Percentiles rank a stretch among this genome's conserved stretches.
Conservation (phyloP, 805 yeast species). For the Clavispora vitiphila region DNA sequence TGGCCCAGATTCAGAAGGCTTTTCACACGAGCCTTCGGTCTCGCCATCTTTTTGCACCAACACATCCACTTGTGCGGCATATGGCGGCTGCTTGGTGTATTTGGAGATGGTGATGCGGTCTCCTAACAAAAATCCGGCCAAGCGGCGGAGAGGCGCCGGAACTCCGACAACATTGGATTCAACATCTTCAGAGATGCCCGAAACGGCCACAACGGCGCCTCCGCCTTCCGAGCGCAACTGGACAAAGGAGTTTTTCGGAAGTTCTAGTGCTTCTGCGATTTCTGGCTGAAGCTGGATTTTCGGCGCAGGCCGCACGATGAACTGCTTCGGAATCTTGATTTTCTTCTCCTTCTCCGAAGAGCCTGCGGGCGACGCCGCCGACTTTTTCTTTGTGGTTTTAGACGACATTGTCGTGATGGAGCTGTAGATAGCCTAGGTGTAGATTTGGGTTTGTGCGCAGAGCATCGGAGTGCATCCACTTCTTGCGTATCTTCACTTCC, state of each 20-base stretch:
- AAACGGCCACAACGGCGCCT: constrained; percentile 42
- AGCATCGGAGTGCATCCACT: not conserved
- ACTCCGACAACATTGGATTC: constrained; percentile 28
- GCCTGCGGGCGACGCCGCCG: constrained; percentile 16
- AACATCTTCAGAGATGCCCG: constrained; percentile 29
- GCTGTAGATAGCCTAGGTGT: not conserved
- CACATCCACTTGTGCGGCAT: constrained; percentile 10
- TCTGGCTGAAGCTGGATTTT: constrained; percentile 37
- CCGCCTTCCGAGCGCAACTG: constrained; percentile 42
- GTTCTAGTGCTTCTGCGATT: constrained; percentile 43
- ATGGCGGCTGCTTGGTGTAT: constrained; percentile 43
- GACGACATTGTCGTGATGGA: constrained; percentile 10
- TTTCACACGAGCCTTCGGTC: too few relatives aligned
- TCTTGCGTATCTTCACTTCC: too few relatives aligned
- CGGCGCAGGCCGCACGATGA: constrained; percentile 33
- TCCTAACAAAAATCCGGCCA: constrained; percentile 42
- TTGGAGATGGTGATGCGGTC: constrained; percentile 45
- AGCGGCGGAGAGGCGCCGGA: constrained; percentile 21
- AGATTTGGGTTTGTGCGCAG: not conserved
- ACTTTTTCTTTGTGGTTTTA: constrained; percentile 21
- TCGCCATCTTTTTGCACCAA: not conserved
- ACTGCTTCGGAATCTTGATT: constrained; percentile 36
- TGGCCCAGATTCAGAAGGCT: too few relatives aligned
- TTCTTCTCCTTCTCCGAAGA: constrained; percentile 27
- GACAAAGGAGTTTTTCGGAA: constrained; percentile 42